These are phyloP conservation scores for Phaeodactylum tricornutum DNA, from an alignment of 108 stramenopile genomes.

Conservation along the genomic window DNA sequence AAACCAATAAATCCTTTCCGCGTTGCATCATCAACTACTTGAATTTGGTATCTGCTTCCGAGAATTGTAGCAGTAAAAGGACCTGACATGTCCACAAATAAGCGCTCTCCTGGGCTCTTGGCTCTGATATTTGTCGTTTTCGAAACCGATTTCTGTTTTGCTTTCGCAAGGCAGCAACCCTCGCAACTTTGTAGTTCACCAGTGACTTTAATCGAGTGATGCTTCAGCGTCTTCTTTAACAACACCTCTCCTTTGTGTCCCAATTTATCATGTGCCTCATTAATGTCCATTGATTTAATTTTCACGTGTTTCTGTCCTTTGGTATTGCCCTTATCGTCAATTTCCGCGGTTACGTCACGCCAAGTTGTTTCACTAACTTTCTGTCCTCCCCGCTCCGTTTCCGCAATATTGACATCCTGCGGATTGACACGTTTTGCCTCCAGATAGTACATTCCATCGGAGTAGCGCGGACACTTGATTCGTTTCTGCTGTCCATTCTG, in stretches of 20 bases:
- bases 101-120: slow-evolving; percentile 1
- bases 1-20: not conserved
- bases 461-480: no score
- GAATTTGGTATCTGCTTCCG: not conserved
- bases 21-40: slow-evolving; percentile 9
- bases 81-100: slow-evolving; percentile 3
- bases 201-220: not conserved
- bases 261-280: not conserved
- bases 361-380: no score
- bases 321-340: no score
- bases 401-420: no score
- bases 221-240: not conserved
- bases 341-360: no score
- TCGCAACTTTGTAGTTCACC: slow-evolving; percentile 2
- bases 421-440: no score
- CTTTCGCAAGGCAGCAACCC: slow-evolving; percentile 5
- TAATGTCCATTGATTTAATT: no score
- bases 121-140: slow-evolving; percentile 3
- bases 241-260: not conserved
- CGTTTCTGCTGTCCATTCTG: no score
- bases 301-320: no score
- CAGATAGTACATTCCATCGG: no score
- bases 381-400: no score
- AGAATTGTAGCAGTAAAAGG: not conserved
- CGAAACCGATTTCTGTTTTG: not conserved